phyloP scores from a whole-genome alignment of 305 asterid genomes.

The Nicotiana rustica region DNA sequence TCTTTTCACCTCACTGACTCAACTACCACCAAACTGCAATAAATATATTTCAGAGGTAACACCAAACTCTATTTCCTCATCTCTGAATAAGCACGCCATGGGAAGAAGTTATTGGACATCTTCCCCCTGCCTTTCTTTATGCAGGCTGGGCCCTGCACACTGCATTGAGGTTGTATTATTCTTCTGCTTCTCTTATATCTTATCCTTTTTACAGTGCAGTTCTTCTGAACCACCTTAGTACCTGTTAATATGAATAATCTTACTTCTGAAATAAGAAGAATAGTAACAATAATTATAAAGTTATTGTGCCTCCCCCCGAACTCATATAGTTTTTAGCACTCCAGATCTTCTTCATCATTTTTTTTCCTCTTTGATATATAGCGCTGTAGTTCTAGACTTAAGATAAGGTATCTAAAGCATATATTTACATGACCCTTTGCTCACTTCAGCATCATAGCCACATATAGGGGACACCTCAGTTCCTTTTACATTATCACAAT shows the following conservation, averaged over 20 bases:
- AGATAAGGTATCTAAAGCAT: slow-evolving; percentile 5
- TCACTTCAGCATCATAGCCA: neutral
- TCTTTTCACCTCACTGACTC: neutral
- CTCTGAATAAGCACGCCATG: neutral
- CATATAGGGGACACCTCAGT: neutral
- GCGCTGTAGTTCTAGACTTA: neutral
- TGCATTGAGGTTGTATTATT: neutral
- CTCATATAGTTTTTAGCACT: neutral
- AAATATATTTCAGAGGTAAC: neutral
- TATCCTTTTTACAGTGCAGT: neutral
- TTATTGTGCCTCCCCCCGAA: neutral
- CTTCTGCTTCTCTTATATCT: neutral
- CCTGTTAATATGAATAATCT: neutral
- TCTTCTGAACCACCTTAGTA: neutral
- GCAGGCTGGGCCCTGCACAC: neutral
- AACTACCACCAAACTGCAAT: neutral
- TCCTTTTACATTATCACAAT: neutral
- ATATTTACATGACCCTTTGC: neutral
- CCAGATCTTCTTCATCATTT: neutral
- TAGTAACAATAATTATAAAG: neutral
- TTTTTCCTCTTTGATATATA: neutral
- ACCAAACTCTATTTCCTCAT: neutral
- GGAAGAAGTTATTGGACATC: neutral
- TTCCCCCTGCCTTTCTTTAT: neutral
- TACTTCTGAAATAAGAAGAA: neutral